Base-by-base conservation (phyloP, 1,139 yeast species). In the Debaryomyces fabryi region DNA sequence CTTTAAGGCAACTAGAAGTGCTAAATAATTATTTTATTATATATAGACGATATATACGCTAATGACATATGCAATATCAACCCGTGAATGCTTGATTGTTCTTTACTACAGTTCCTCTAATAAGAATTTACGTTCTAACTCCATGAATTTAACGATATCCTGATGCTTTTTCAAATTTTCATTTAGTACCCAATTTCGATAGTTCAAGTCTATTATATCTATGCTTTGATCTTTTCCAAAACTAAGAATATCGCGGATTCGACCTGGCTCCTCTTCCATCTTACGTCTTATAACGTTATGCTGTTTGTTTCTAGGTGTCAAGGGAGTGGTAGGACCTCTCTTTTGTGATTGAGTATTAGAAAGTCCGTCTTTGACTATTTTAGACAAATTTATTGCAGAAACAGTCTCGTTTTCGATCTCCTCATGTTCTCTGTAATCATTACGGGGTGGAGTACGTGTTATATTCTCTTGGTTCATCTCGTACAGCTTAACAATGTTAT, bases 1-100 rank as follows among this genome's bases (percentile, higher is more conserved):
- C 56, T 82, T 82, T 64, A 69, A 67, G 54, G 70, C 74, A 13
- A 78, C 83, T 0, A 65, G 81, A 51, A 65, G 67, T 42, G 52
- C 54, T 38, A 49, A 51, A 39, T 49, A 49, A 48, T 43, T 46
- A 33, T 24, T 44, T 13, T 39, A 44, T 49, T 38, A 39, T 27
- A 30, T 29, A 43, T 44, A 33, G 38, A 35, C 32, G 34, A 38
- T 37, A 21, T 36, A 34, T 35, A 35, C 16, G 38, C 10, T 18
- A 21, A 21, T 35, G 38, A 35, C 21, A 20, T 20, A 35, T 35
- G 34, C 42, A 20, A 10, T 36, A 38, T 15, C 16, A 10, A 39
- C 15, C 30, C 30, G 30, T 27, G 30, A 42, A 42, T 25, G 13
- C 40, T 15, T 32, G 20, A 32, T 16, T 9, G 20, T n/a, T 25